These are phyloP conservation scores for Cytospora piceicola DNA, from an alignment of 2,329 filamentous ascomycete species.

Conservation along the genomic window DNA sequence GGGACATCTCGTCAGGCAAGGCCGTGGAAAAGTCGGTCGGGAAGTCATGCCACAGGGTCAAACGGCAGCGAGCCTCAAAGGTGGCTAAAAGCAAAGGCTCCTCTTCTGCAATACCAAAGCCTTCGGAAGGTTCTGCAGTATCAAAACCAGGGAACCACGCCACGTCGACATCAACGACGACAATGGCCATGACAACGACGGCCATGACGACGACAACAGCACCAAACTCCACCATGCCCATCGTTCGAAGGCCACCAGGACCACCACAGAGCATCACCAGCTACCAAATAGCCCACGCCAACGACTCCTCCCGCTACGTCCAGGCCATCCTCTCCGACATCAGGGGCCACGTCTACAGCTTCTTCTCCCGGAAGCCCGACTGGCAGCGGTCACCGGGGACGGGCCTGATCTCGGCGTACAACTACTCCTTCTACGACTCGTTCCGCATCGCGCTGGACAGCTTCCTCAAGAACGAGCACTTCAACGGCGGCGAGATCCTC, in stretches of 20 bases:
- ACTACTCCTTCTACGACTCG: slow-evolving; percentile 32
- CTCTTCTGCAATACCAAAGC: not conserved
- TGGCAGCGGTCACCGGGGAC: slow-evolving; percentile 27
- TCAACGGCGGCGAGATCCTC: slow-evolving; percentile 30
- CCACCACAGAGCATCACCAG: slow-evolving; percentile 9
- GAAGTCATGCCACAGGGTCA: slow-evolving; percentile 31
- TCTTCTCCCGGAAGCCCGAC: slow-evolving; percentile 30
- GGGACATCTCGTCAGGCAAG: slow-evolving; percentile 29
- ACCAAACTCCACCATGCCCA: not conserved
- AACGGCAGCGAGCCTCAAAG: slow-evolving; percentile 18
- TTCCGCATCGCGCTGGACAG: slow-evolving; percentile 31
- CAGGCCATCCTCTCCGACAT: slow-evolving; percentile 31
- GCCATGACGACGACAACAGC: not conserved
- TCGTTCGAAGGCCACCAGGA: not conserved
- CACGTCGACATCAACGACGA: not conserved
- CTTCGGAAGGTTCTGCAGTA: slow-evolving; percentile 4
- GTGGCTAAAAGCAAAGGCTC: slow-evolving; percentile 1
- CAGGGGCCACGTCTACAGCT: slow-evolving; percentile 30
- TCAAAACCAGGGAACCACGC: not conserved
- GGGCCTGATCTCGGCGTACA: slow-evolving; percentile 30
- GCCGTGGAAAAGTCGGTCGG: slow-evolving; percentile 30
- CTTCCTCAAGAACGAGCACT: slow-evolving; percentile 31
- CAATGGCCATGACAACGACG: no score
- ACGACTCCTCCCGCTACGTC: slow-evolving; percentile 25
- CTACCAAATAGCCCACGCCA: slow-evolving; percentile 26